Conservation (phyloP, 129 eudicot genomes). For the carrot (Daucus carota) region DNA sequence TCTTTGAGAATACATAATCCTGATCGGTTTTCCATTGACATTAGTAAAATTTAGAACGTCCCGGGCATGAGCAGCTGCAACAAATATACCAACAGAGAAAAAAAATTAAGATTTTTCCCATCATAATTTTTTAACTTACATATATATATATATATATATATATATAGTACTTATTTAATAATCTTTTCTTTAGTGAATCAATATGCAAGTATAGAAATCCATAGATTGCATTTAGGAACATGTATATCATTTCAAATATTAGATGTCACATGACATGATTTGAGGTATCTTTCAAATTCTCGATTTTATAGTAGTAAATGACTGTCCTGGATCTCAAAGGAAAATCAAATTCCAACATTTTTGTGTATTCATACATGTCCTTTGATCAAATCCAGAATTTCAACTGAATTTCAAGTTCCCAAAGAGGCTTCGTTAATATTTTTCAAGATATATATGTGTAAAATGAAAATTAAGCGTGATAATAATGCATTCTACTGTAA, state of each 20-base stretch:
- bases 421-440: background rate
- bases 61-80: conserved; percentile 49
- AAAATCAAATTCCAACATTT: no score
- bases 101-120: background rate
- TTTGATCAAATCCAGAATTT: no score
- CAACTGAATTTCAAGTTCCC: no score
- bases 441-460: background rate
- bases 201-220: background rate
- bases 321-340: no score
- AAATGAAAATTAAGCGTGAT: background rate
- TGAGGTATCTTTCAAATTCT: no score
- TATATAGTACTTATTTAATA: background rate
- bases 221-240: no score
- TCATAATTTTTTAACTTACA: background rate
- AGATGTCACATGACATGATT: no score
- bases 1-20: conserved; percentile 58
- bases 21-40: conserved; percentile 45
- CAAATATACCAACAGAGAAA: background rate
- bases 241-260: no score
- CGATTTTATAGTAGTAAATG: no score
- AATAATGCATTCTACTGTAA: background rate
- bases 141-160: no score
- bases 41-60: conserved; percentile 43
- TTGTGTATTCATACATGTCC: no score
- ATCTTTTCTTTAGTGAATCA: background rate